Evolutionary conservation across 768 basidiomycete species (phyloP), one percentile per base, ranked within the genome.

Genomic region (Pluteus cervinus): DNA sequence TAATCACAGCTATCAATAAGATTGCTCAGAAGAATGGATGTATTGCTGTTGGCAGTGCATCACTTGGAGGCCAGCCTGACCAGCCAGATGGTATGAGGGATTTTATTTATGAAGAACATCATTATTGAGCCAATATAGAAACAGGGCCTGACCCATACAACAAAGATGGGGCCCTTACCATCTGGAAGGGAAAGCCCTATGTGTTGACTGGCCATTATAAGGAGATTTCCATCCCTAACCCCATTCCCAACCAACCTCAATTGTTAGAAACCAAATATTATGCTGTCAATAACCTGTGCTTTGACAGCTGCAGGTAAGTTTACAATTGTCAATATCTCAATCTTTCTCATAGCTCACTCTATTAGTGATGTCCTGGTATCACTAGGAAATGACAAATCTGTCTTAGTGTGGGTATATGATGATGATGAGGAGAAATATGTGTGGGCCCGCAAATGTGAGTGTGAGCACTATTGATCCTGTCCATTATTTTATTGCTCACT

Each of bases 201-300:
- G 41, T 53, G 16, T 25, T 53, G 14, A 24, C 46, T 35, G 53
- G 53, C 12, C 56, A 60, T 33, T 44, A 37, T 12, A 31, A 24
- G 39, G 30, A 24, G 33, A 35, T 17, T 12, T 25, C 11, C 24
- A 50, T 25, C 41, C 42, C 34, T 43, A 31, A 24, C 28, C 37
- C 15, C 18, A 12, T 39, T 14, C 18, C 8, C 16, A 11, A 31
- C 18, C 15, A 15, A 11, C 26, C 20, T 35, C 23, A 10, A 22
- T 22, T 18, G 24, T 12, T 20, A 17, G 40, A 42, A 7, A 56
- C 37, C 12, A 76, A 74, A 44, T 62, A 78, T 42, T 79, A 76
- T 41, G 61, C 71, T 1, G 66, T 82, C 0, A 67, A 70, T 33
- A 75, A 79, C 40, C 60, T 79, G 25, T 69, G 69, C 15, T 74